Evolutionary conservation across 345 rosid species (phyloP), one percentile per base, ranked within the genome.

Genomic region (Raphanus sativus): DNA sequence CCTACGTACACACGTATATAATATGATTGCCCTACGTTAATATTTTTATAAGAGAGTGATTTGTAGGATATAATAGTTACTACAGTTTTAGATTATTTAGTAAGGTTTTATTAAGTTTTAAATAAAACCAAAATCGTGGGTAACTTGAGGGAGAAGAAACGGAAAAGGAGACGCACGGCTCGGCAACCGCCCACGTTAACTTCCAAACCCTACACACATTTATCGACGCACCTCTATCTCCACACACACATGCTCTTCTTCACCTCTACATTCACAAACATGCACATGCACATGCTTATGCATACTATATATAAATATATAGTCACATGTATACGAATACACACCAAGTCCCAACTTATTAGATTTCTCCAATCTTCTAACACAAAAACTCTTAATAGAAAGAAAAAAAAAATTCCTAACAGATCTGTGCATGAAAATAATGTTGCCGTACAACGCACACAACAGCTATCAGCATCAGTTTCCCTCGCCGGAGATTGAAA

Each of bases 141-240:
- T 78, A 12, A 73, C 81, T 77, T 77, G 81, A 58, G 0, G 76
- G 73, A 71, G 62, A 78, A 50, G 74, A 67, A 67, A 78, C 77
- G 64, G 42, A 78, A 72, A 72, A 72, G 63, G 73, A 67, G 68
- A 73, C 77, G 73, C 74, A 72, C 85, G 94, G 83, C 85, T 85
- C 83, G 80, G 83, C 81, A 82, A 86, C 91, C 87, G 88, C 87
- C 89, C 91, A 85, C 90, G 94, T 89, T 85, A 67, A 62, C 71
- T 85, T 72, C 54, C 34, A 13, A 29, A 30, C 48, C 62, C 24
- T 60, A 66, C 4, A 36, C 79, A 69, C 82, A 74, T 59, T 9
- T 62, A 66, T 75, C 72, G 79, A 65, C 69, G 73, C 79, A 17
- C 61, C 73, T 79, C 71, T 65, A 67, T 75, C 75, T 56, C 62